Base-by-base conservation (phyloP, 2,329 filamentous ascomycete genomes). In the Alternaria atra region DNA sequence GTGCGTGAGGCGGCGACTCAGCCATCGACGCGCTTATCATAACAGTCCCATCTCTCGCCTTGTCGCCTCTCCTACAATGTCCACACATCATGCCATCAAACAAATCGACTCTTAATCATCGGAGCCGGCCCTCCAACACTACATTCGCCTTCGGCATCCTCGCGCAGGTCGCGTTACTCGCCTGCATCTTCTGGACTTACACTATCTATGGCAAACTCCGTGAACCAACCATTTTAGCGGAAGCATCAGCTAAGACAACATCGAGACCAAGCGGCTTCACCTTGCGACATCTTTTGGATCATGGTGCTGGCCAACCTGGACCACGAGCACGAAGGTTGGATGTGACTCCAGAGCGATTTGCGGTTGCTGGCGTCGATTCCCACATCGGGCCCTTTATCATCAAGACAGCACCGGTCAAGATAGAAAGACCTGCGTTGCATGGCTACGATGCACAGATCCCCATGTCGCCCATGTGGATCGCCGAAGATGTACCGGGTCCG, bases 281-380 rank as follows among this genome's bases (percentile, higher is more conserved):
- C n/a, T 58, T 78, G 40, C 69, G 76, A 52, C 74, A 78, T 47
- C 56, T 78, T 7, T 65, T 75, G 29, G 74, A 78, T 54, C 75
- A 77, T 69, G 74, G 75, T 37, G 75, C 72, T 58, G 76, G 76
- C 13, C 73, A 73, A 29, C 67, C 69, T 34, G 74, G 74, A 43
- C 74, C 74, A 8, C 64, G 74, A 25, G 73, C 71, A n/a, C 70
- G 74, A 30, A 70, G 75, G 44, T 60, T 77, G 42, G 76, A 78
- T 56, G 66, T 78, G 37, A 72, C 67, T 9, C 53, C 68, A 9
- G 65, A 73, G 34, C 65, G 63, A 27, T 63, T 69, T 39, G 67
- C 67, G 15, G 55, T 70, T 51, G 70, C 70, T 52, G 67, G 64
- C 53, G 61, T 69, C 10, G 65, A 60, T 20, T 65, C 66, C 35